Base-by-base conservation (phyloP, 2,329 filamentous ascomycete species). In the Helicocarpus griseus region DNA sequence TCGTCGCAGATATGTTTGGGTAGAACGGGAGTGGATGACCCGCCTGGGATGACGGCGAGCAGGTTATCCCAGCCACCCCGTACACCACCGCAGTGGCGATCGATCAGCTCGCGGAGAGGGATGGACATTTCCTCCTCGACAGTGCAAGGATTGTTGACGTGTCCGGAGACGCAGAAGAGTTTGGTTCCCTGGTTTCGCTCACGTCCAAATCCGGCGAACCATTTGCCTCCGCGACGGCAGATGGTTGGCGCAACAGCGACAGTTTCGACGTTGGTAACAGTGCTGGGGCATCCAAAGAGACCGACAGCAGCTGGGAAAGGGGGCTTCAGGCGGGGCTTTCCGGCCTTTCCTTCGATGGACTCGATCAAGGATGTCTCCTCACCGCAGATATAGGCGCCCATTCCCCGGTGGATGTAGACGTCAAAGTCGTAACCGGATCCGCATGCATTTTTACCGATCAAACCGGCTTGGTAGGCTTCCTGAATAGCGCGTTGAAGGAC, bases 61-160 rank as follows among this genome's bases (percentile, higher is more conserved):
- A 98, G 79, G 74, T 98, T 98, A 70, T 98, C 93, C 93, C 93
- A 98, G 53, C 93, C 93, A 57, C 93, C 93, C 63, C 83, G 84
- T 49, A 98, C 93, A 71, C 93, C 93, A 69, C 93, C 93, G 68
- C 93, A 97, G 80, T 98, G 93, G 76, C 89, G 93, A 57, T 98
- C 93, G 63, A 98, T 97, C 57, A 98, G 82, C 73, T 98, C 93
- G 41, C 87, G 85, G 54, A 98, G 82, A 40, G 93, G 86, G 61
- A 98, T 98, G 49, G 88, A 95, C 93, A 98, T 98, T 75, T 98
- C 93, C 75, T 98, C 93, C 73, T 98, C 93, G 55, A 98, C 93
- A 1, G 93, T 97, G 71, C 82, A 89, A 50, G 93, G 93, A 77
- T 97, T 94, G 80, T 98, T 98, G 76, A 98, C 93, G 71, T 97